These are phyloP conservation scores for Penicillium macrosclerotiorum DNA, from an alignment of 495 filamentous ascomycete genomes.

Conservation along the genomic window DNA sequence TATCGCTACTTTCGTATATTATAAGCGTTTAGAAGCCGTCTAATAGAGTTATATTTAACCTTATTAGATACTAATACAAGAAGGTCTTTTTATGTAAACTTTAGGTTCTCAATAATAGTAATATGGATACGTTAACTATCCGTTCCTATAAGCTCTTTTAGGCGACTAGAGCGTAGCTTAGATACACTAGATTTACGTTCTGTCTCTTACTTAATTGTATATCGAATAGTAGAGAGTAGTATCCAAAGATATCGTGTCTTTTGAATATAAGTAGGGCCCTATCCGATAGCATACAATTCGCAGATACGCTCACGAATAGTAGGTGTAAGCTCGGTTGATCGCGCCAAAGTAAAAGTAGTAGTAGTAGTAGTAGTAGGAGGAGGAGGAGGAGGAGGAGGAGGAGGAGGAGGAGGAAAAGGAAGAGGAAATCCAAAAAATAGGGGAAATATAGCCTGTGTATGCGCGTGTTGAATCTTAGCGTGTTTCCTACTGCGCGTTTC, in stretches of 20 bases:
- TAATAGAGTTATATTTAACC: constrained; percentile 6
- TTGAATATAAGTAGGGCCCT: constrained; percentile 13
- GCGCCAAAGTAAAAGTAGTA: background rate
- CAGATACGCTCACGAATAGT: constrained; percentile 9
- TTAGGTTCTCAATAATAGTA: constrained; percentile 6
- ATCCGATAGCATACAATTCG: constrained; percentile 9
- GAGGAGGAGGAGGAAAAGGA: background rate
- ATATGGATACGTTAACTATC: constrained; percentile 5
- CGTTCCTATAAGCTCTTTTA: constrained; percentile 7
- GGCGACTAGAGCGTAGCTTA: constrained; percentile 6
- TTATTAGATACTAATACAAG: constrained; percentile 9
- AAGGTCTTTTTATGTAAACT: constrained; percentile 9
- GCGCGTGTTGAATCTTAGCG: background rate
- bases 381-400: too few relatives aligned
- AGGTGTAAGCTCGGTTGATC: constrained; percentile 8
- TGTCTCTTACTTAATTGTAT: constrained; percentile 9
- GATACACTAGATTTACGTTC: background rate
- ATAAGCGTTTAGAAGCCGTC: constrained; percentile 3
- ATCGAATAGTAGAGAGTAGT: constrained; percentile 4
- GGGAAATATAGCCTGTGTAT: background rate
- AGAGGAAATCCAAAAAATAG: background rate
- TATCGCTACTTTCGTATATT: constrained; percentile 5
- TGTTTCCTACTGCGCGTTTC: constrained; percentile 3
- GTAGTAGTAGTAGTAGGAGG: too few relatives aligned
- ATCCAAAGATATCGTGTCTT: constrained; percentile 8